Conservation (phyloP, 2,329 filamentous ascomycete genomes). For the Thelonectria olida region DNA sequence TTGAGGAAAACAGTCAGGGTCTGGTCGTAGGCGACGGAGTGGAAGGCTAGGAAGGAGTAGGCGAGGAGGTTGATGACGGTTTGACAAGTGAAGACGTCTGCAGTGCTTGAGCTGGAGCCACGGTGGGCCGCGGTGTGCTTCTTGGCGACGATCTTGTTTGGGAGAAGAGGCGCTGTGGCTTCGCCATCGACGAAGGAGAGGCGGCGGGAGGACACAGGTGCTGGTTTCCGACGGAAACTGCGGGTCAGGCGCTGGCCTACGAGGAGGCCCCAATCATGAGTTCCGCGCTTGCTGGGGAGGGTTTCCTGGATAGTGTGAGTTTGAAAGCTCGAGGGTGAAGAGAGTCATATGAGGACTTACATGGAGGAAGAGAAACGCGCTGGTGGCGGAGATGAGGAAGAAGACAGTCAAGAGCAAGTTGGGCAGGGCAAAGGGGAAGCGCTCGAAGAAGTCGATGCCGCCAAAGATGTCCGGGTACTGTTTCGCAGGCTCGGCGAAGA, state of each 20-base stretch:
- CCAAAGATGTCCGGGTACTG: slow-evolving; percentile 79
- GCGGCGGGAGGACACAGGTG: slow-evolving; percentile 46
- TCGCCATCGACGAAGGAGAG: slow-evolving; percentile 65
- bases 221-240: slow-evolving; percentile 43
- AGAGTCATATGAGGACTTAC: slow-evolving; percentile 47
- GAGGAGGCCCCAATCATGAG: slow-evolving; percentile 78
- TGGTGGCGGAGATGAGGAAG: slow-evolving; percentile 80
- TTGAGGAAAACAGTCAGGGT: slow-evolving; percentile 90
- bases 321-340: not conserved
- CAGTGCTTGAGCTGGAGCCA: slow-evolving; percentile 53
- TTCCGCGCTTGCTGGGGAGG: slow-evolving; percentile 73
- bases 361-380: slow-evolving; percentile 80
- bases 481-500: slow-evolving; percentile 81
- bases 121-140: slow-evolving; percentile 26
- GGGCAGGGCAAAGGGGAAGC: slow-evolving; percentile 84
- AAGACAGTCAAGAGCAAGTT: slow-evolving; percentile 81
- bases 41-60: slow-evolving; percentile 84
- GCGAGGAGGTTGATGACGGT: slow-evolving; percentile 78
- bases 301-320: slow-evolving; percentile 70
- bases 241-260: slow-evolving; percentile 73
- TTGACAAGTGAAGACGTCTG: slow-evolving; percentile 77
- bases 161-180: slow-evolving; percentile 64
- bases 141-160: slow-evolving; percentile 43
- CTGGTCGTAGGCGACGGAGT: slow-evolving; percentile 87
- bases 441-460: slow-evolving; percentile 71